These are phyloP conservation scores for Erysimum cheiranthoides DNA, from an alignment of 345 rosid species.

Conservation along the genomic window DNA sequence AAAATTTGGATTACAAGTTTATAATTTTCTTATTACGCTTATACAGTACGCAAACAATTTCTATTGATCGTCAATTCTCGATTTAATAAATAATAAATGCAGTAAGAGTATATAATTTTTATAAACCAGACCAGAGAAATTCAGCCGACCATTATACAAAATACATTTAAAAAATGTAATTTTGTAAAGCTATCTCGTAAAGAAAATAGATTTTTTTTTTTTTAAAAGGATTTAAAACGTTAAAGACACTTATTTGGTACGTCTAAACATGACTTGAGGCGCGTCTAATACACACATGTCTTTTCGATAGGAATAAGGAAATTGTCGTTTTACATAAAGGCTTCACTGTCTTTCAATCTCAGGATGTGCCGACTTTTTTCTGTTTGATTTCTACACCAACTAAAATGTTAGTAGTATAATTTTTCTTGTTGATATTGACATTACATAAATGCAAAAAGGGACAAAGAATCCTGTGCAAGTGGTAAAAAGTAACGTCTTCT, in stretches of 20 bases:
- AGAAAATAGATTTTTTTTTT: neutral
- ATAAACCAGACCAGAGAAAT: neutral
- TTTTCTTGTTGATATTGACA: neutral
- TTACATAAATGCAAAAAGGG: slow-evolving; percentile 3
- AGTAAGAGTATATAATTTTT: neutral
- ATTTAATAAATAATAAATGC: neutral
- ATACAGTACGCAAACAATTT: slow-evolving; percentile 9
- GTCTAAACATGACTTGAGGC: slow-evolving; percentile 25
- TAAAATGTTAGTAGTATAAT: neutral
- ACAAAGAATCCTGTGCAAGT: neutral
- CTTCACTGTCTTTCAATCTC: slow-evolving; percentile 33
- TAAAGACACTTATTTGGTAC: slow-evolving; percentile 21
- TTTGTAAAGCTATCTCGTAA: slow-evolving; percentile 6
- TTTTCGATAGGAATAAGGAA: slow-evolving; percentile 36
- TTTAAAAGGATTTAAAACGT: neutral
- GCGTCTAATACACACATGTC: slow-evolving; percentile 6
- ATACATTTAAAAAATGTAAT: neutral
- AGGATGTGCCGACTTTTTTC: slow-evolving; percentile 41
- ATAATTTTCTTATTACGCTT: neutral
- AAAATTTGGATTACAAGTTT: neutral
- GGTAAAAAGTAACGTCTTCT: neutral
- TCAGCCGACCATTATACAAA: neutral
- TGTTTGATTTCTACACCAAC: slow-evolving; percentile 27
- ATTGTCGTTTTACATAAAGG: slow-evolving; percentile 28
- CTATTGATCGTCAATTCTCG: neutral